Percentiles rank a stretch among this genome's conserved stretches.
phyloP scores from a whole-genome alignment of 208 protist species.

The Crithidia brevicula region DNA sequence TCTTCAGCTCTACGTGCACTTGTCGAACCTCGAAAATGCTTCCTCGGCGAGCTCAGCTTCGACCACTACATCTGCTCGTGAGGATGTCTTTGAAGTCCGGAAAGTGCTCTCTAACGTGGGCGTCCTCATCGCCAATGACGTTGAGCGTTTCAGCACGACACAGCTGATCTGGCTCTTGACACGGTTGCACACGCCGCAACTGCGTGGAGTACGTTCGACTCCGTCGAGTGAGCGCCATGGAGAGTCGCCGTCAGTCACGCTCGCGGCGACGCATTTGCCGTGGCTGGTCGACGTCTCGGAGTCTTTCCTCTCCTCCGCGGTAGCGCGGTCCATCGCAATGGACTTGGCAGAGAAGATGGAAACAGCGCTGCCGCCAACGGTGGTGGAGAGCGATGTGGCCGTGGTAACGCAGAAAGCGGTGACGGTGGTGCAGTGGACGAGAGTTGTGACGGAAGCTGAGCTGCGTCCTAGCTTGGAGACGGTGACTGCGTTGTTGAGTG shows the following conservation, averaged over 20 bases:
- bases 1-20: constrained; percentile 18
- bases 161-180: constrained; percentile 31
- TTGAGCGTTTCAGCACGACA: constrained; percentile 18
- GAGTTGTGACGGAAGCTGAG: constrained; percentile 25
- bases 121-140: constrained; percentile 31
- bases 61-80: not conserved
- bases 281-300: constrained; percentile 12
- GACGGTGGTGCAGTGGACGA: constrained; percentile 21
- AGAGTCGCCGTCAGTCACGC: not conserved
- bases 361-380: too few relatives aligned
- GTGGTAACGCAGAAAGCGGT: not conserved
- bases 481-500: not conserved
- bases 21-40: not conserved
- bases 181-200: constrained; percentile 23
- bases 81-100: constrained; percentile 17
- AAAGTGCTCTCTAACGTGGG: constrained; percentile 27
- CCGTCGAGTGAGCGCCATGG: not conserved
- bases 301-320: constrained; percentile 28
- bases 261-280: not conserved
- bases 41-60: not conserved
- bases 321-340: constrained; percentile 17
- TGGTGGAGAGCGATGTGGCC: not conserved
- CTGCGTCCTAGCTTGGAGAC: not conserved
- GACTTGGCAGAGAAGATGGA: not conserved
- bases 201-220: constrained; percentile 1